These are phyloP conservation scores for Cardiosporidium cionae DNA, from an alignment of 169 alveolate genomes.

Conservation along the genomic window DNA sequence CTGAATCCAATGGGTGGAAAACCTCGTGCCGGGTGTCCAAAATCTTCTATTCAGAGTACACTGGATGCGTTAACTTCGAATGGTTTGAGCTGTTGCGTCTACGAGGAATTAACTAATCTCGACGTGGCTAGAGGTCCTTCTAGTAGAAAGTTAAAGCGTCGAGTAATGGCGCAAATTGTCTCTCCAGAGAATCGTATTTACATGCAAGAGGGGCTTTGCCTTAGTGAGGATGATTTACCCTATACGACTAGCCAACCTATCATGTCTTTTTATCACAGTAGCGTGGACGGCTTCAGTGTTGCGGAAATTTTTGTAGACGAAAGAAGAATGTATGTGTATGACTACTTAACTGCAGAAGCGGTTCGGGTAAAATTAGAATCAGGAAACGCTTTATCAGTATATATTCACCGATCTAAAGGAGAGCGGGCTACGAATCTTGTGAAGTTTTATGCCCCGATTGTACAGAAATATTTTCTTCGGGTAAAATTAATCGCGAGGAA, in stretches of 20 bases:
- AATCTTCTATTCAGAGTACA: background rate
- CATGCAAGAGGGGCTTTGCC: background rate
- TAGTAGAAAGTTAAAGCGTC: background rate
- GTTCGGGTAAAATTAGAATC: background rate
- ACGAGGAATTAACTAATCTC: background rate
- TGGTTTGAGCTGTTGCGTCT: background rate
- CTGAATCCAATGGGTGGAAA: slow-evolving; percentile 37
- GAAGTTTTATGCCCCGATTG: background rate
- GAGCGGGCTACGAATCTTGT: background rate
- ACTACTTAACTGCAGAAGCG: background rate
- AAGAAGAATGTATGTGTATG: background rate
- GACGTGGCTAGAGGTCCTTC: no score
- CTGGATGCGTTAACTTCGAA: slow-evolving; percentile 12
- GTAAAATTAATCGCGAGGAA: no score
- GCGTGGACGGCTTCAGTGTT: background rate
- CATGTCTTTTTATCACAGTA: background rate
- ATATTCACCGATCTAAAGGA: background rate
- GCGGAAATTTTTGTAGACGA: background rate
- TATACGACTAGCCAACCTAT: background rate
- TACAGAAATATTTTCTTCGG: background rate
- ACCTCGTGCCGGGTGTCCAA: slow-evolving; percentile 36
- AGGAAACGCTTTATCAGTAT: background rate
- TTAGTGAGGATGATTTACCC: background rate
- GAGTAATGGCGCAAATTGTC: background rate
- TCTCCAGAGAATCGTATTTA: background rate